phyloP scores from a whole-genome alignment of 2,329 filamentous ascomycete genomes.

The Capronia americana region DNA sequence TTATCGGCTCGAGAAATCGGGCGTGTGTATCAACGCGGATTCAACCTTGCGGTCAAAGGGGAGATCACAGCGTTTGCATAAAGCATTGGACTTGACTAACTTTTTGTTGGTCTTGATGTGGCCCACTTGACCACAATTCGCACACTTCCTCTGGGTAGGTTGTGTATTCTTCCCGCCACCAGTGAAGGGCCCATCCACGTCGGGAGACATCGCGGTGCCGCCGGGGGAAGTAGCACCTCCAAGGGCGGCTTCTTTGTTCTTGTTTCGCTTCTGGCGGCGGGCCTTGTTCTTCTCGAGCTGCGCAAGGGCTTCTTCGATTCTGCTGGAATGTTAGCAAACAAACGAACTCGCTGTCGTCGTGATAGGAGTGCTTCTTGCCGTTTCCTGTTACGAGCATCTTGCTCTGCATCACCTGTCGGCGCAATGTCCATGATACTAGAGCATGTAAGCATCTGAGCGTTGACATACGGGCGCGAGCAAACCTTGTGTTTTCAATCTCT shows the following conservation, averaged over 20 bases:
- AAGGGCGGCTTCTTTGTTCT: slow-evolving; percentile 38
- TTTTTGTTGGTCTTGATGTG: slow-evolving; percentile 99
- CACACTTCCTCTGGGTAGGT: slow-evolving; percentile 82
- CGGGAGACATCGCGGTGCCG: slow-evolving; percentile 50
- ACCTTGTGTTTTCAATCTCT: slow-evolving; percentile 76
- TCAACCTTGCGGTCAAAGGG: slow-evolving; percentile 35
- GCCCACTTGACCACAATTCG: slow-evolving; percentile 94
- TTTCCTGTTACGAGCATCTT: slow-evolving; percentile 66
- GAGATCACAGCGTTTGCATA: slow-evolving; percentile 39
- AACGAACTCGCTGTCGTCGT: background rate
- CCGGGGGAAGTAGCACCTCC: slow-evolving; percentile 33
- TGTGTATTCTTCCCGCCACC: slow-evolving; percentile 71
- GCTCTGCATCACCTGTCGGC: slow-evolving; percentile 70
- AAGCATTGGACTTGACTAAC: slow-evolving; percentile 58
- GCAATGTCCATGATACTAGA: slow-evolving; percentile 43
- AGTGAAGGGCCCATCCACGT: slow-evolving; percentile 55
- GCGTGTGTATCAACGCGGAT: slow-evolving; percentile 28
- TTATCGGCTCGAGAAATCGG: slow-evolving; percentile 23
- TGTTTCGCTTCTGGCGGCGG: slow-evolving; percentile 66
- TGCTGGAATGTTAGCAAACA: slow-evolving; percentile 47
- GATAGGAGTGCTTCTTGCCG: slow-evolving; percentile 51
- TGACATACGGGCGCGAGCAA: slow-evolving; percentile 47
- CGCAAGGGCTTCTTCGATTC: slow-evolving; percentile 55
- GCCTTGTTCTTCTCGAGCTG: slow-evolving; percentile 79
- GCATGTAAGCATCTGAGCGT: slow-evolving; percentile 20